Conservation (phyloP, 345 rosid genomes). For the Dimocarpus longan region DNA sequence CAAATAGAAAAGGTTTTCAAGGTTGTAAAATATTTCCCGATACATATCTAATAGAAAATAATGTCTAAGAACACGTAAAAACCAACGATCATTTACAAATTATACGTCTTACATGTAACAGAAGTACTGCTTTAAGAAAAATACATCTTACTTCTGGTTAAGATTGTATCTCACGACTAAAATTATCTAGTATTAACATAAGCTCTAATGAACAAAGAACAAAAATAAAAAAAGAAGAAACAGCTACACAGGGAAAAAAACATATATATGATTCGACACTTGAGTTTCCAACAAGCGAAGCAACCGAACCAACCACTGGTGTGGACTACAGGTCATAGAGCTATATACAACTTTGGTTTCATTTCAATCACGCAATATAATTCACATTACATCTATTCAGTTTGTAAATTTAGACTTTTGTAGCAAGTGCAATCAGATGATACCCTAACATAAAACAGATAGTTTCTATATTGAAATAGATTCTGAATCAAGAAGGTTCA, state of each 20-base stretch:
- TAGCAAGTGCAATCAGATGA: not conserved
- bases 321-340: not conserved
- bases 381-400: not conserved
- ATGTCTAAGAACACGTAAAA: not conserved
- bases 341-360: not conserved
- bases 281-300: not conserved
- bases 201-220: not conserved
- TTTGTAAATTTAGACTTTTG: not conserved
- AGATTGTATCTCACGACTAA: not conserved
- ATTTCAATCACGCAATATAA: not conserved
- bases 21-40: not conserved
- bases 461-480: not conserved
- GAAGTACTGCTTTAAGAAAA: not conserved
- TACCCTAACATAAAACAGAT: not conserved
- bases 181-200: not conserved
- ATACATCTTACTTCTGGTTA: not conserved
- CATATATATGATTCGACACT: not conserved
- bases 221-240: not conserved
- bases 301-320: not conserved
- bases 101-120: not conserved
- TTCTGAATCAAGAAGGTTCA: slow-evolving; percentile 10
- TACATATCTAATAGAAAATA: not conserved
- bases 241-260: not conserved
- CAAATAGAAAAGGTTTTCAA: not conserved
- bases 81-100: not conserved